These are phyloP conservation scores for Dactylonectria macrodidyma DNA, from an alignment of 2,329 filamentous ascomycete species.

Conservation along the genomic window DNA sequence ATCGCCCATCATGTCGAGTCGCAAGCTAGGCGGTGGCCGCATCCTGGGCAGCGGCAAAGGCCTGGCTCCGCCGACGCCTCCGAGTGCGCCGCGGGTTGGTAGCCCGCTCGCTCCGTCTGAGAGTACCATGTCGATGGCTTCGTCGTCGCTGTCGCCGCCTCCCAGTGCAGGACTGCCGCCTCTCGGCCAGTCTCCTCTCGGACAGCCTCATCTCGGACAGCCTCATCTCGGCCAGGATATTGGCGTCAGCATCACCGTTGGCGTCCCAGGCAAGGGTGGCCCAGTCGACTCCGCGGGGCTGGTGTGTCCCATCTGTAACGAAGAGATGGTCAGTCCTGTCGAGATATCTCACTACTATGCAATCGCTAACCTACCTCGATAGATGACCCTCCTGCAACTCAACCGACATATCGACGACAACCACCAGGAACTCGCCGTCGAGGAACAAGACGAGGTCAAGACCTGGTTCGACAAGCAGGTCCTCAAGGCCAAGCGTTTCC, in stretches of 20 bases:
- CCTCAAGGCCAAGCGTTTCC: slow-evolving; percentile 92
- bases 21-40: slow-evolving; percentile 92
- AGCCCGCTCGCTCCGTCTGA: slow-evolving; percentile 71
- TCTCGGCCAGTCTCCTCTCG: slow-evolving; percentile 55
- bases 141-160: slow-evolving; percentile 76
- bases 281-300: slow-evolving; percentile 71
- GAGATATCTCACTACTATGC: background rate
- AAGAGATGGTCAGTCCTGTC: slow-evolving; percentile 84
- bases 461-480: slow-evolving; percentile 98
- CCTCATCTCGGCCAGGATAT: slow-evolving; percentile 84
- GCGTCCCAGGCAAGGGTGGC: slow-evolving; percentile 67
- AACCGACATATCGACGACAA: slow-evolving; percentile 89
- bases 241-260: slow-evolving; percentile 83
- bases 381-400: slow-evolving; percentile 93
- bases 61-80: slow-evolving; percentile 75
- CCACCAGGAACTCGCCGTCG: slow-evolving; percentile 90
- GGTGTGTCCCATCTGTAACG: slow-evolving; percentile 96
- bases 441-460: slow-evolving; percentile 94
- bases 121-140: slow-evolving; percentile 85
- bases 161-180: slow-evolving; percentile 64
- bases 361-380: slow-evolving; percentile 2
- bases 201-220: slow-evolving; percentile 57
- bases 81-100: slow-evolving; percentile 59
- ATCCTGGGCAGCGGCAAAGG: slow-evolving; percentile 90
- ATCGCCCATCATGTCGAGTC: slow-evolving; percentile 77